Evolutionary conservation across 1,284 basidiomycete genomes (phyloP), one percentile per base, ranked within the genome.

Genomic region (Rhodotorula sp.): DNA sequence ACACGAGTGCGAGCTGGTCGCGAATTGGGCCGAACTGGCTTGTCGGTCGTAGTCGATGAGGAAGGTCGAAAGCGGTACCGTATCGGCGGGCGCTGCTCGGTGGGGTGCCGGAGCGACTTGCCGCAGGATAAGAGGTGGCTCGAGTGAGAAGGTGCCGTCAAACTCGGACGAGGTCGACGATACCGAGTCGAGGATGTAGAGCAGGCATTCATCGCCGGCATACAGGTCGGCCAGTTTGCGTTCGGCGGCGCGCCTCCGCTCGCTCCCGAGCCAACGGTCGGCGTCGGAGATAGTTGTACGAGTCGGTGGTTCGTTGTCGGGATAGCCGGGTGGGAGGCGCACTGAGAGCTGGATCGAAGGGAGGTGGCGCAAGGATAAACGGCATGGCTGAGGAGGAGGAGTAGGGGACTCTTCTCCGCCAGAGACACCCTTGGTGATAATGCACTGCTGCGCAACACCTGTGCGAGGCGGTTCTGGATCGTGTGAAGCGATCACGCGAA

Each of bases 361-460:
- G 4, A 77, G 58, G 45, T 75, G 69, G n/a, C 65, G 65, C 26
- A 77, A n/a, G 3, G 37, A 30, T 22, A 77, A 60, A 30, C 44
- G 15, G 0, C 37, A 8, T 3, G 49, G 42, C 15, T 59, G 44
- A 42, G 37, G 37, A 42, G 37, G 37, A 42, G 37, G 37, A 12
- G 37, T 12, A 42, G 14, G 37, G 37, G 37, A 42, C 37, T 42
- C 37, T 42, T 12, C 37, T 49, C 29, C 18, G 20, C 53, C 7
- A 4, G 14, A 10, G 14, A 17, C 8, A n/a, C 8, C 22, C 37
- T 18, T 10, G 37, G 26, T 5, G 33, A 7, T 46, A 7, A 3
- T 46, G 45, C 12, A 37, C 53, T 7, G 62, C n/a, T 26, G 69
- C 33, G 20, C 29, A 26, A 26, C 37, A 42, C 14, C 37, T 61